Conservation (phyloP, 2,329 filamentous ascomycete species). For the Rhynchosporium agropyri region DNA sequence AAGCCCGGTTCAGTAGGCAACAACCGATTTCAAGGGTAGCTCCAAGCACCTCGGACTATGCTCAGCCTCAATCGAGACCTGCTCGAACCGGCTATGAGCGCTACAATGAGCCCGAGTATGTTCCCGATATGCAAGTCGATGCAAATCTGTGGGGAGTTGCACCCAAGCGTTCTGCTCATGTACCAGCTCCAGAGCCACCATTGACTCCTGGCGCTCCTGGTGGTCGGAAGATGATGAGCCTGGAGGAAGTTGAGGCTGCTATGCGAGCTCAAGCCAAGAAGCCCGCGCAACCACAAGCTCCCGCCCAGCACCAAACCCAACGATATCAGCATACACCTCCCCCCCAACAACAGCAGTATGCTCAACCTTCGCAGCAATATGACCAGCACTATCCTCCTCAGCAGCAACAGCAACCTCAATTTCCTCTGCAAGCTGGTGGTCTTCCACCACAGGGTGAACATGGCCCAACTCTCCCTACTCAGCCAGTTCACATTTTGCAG, state of each 20-base stretch:
- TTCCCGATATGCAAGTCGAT: constrained; percentile 89
- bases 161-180: constrained; percentile 55
- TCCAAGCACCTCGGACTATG: constrained; percentile 45
- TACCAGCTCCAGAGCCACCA: constrained; percentile 34
- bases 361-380: constrained; percentile 34
- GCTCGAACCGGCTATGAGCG: constrained; percentile 86
- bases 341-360: constrained; percentile 27
- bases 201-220: constrained; percentile 43
- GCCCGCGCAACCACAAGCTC: constrained; percentile 43
- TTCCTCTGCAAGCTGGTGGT: constrained; percentile 31
- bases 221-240: constrained; percentile 82
- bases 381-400: constrained; percentile 33
- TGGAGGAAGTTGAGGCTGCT: constrained; percentile 95
- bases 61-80: constrained; percentile 56
- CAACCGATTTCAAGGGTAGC: constrained; percentile 59
- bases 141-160: constrained; percentile 88
- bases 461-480: constrained; percentile 28
- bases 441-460: constrained; percentile 34
- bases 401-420: constrained; percentile 37
- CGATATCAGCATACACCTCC: constrained; percentile 25
- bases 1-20: constrained; percentile 79
- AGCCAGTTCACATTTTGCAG: constrained; percentile 39
- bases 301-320: constrained; percentile 23
- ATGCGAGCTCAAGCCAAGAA: constrained; percentile 74
- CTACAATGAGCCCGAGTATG: constrained; percentile 80